Conservation (phyloP, 2,329 filamentous ascomycete species). For the Colletotrichum simmondsii region DNA sequence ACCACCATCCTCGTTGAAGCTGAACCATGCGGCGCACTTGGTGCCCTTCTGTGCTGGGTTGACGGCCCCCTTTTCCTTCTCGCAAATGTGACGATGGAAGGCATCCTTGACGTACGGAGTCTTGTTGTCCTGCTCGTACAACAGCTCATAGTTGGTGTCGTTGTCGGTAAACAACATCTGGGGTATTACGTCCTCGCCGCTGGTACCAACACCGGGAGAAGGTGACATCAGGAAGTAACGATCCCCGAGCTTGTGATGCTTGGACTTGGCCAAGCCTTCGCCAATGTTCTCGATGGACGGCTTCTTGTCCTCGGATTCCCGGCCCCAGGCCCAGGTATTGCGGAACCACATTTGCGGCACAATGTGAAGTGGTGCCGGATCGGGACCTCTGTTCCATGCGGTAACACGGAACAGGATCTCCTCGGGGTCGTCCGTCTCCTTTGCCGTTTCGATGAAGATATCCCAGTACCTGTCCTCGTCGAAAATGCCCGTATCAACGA, state of each 20-base stretch:
- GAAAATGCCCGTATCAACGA: conserved; percentile 89
- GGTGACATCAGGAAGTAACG: conserved; percentile 88
- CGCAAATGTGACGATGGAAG: conserved; percentile 88
- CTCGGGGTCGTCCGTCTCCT: conserved; percentile 91
- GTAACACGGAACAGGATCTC: conserved; percentile 94
- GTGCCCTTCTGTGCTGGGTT: conserved; percentile 86
- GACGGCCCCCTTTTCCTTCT: conserved; percentile 81
- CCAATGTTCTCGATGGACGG: conserved; percentile 77
- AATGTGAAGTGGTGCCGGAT: conserved; percentile 91
- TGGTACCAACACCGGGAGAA: conserved; percentile 84
- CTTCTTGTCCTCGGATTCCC: conserved; percentile 79
- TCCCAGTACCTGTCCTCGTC: conserved; percentile 95
- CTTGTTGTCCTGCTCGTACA: conserved; percentile 84
- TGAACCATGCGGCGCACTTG: conserved; percentile 91
- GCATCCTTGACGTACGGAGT: conserved; percentile 93
- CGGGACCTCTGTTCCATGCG: conserved; percentile 93
- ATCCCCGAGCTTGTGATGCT: conserved; percentile 83
- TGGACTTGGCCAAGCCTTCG: conserved; percentile 78
- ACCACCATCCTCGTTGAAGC: conserved; percentile 89
- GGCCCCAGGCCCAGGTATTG: conserved; percentile 97
- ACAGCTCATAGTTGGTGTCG: conserved; percentile 84
- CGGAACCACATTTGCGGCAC: conserved; percentile 96
- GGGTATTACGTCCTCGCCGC: conserved; percentile 85
- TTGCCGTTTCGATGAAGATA: conserved; percentile 95
- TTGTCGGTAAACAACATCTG: conserved; percentile 94